Evolutionary conservation across 169 alveolate species (phyloP), one percentile per base, ranked within the genome.

Genomic region (Cyclospora cayetanensis): DNA sequence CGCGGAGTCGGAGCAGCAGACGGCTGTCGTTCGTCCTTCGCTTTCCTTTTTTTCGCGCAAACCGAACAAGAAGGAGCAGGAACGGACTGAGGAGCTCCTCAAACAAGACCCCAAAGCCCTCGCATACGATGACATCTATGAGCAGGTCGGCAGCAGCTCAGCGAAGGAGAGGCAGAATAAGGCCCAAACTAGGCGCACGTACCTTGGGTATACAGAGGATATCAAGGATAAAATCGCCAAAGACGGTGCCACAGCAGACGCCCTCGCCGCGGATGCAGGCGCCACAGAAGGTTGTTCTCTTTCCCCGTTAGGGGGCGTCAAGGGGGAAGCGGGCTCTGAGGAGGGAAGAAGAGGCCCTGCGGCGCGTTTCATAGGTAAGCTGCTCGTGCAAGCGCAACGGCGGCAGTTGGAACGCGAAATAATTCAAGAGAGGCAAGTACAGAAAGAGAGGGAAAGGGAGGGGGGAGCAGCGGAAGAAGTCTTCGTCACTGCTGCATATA

Each of bases 401-500:
- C 85, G 92, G 27, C 85, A 72, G 66, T 22, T 88, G 65, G 92
- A 88, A 80, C 15, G 80, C 4, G 92, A 88, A 29, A 88, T 88
- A 3, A 55, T 72, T 2, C 42, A 72, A 29, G 92, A 88, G 88
- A 50, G 88, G 43, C 87, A 88, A 68, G 43, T 52, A 68, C 39
- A 88, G 80, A 46, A 53, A 34, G 89, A 88, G 80, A 60, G 80
- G 22, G 92, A 70, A 46, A 74, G 72, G 65, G 88, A 70, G 55
- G 66, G 42, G 29, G 77, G 31, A 31, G 25, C 7, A 29, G 43
- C 39, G 4, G 77, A 31, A 37, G 92, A 88, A 35, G 88, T 52
- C 34, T 88, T 88, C 25, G 66, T 88, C 29, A 88, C 92, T 0
- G n/a, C 72, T 25, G 77, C 88, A 1, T 88, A 88, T 46, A 72